Evolutionary conservation across 2,329 filamentous ascomycete species (phyloP).

Genomic region (Colletotrichum ledebouriae): DNA sequence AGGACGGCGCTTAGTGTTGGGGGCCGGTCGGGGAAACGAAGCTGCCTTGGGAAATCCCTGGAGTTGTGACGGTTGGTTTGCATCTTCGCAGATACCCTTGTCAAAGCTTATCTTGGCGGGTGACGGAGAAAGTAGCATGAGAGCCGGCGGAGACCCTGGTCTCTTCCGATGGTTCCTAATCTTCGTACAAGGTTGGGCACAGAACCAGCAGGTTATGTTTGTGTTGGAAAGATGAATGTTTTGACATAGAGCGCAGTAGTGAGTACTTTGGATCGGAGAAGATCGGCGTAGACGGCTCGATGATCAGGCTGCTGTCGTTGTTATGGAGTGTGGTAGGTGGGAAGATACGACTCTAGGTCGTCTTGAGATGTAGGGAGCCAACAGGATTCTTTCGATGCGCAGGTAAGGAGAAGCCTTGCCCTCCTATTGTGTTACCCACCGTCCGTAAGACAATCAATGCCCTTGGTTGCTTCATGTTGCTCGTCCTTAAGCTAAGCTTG

Average conservation of each 20-base stretch:
- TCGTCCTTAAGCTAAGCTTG: no score
- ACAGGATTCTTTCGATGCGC: no score
- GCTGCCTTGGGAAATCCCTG: background rate
- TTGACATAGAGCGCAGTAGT: background rate
- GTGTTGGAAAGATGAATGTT: background rate
- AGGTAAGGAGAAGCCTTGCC: no score
- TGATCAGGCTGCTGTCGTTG: background rate
- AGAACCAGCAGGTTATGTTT: background rate
- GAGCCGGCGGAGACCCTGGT: background rate
- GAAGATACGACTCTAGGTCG: no score
- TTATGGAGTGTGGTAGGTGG: no score
- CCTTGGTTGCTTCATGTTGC: no score
- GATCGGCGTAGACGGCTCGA: background rate
- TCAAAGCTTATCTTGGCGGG: background rate
- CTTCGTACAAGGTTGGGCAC: background rate
- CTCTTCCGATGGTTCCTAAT: background rate
- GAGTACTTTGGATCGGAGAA: background rate
- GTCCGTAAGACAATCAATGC: no score
- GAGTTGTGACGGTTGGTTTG: slow-evolving; percentile 10
- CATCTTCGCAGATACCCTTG: background rate
- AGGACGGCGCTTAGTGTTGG: slow-evolving; percentile 16
- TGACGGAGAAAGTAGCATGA: background rate
- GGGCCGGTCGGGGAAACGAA: background rate
- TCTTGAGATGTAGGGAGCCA: no score
- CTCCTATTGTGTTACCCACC: no score